A percentile compares a stretch with the other conserved stretches of the same genome.
phyloP scores from a whole-genome alignment of 805 yeast genomes.

The Hanseniaspora occidentalis region DNA sequence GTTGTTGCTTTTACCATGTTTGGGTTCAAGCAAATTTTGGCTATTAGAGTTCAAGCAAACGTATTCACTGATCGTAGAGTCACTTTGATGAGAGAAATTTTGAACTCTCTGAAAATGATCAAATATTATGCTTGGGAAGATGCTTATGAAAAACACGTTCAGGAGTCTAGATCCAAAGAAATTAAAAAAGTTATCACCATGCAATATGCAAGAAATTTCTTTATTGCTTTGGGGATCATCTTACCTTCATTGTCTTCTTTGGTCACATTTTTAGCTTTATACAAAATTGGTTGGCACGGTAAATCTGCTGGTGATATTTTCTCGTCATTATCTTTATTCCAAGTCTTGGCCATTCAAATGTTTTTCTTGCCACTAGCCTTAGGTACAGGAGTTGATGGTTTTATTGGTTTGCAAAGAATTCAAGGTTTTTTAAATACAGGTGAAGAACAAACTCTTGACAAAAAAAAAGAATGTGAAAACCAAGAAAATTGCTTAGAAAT shows the following conservation, averaged over 20 bases:
- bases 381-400: conserved; percentile 30
- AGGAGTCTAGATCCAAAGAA: conserved; percentile 43
- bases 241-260: conserved; percentile 43
- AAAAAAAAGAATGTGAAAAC: neutral
- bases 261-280: conserved; percentile 34
- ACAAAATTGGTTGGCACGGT: conserved; percentile 24
- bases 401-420: conserved; percentile 26
- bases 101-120: conserved; percentile 53
- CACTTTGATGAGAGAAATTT: conserved; percentile 44
- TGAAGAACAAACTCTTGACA: conserved; percentile 21
- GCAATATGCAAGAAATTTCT: conserved; percentile 38
- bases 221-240: conserved; percentile 39
- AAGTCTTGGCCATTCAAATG: conserved; percentile 39
- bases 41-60: conserved; percentile 41
- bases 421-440: conserved; percentile 25
- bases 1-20: conserved; percentile 34
- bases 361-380: conserved; percentile 32
- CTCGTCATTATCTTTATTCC: conserved; percentile 49
- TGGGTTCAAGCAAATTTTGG: conserved; percentile 36
- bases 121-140: conserved; percentile 82
- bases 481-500: conserved; percentile 1
- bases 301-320: conserved; percentile 36
- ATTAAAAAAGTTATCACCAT: conserved; percentile 23
- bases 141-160: conserved; percentile 47
- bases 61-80: conserved; percentile 55